Evolutionary conservation across 2,329 filamentous ascomycete species (phyloP).

Genomic region (Ophiostoma triangulosporum): DNA sequence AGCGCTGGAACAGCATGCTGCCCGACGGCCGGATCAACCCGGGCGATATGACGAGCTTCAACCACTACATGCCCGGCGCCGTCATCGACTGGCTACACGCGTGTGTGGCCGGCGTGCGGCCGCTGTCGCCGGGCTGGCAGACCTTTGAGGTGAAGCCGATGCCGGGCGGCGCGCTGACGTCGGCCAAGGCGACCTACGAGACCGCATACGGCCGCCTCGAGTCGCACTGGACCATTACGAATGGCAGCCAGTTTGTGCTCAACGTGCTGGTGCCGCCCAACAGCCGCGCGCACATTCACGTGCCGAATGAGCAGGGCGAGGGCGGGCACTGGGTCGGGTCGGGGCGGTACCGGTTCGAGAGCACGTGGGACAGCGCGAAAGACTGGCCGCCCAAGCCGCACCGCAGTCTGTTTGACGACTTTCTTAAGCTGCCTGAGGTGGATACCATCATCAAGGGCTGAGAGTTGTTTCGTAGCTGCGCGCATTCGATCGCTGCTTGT

Average conservation of each 20-base stretch:
- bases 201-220: not conserved
- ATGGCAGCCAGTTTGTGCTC: conserved; percentile 7
- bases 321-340: conserved; percentile 9
- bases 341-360: conserved; percentile 7
- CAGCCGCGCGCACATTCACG: conserved; percentile 7
- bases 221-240: conserved; percentile 7
- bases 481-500: too few relatives aligned
- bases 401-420: not conserved
- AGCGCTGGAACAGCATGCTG: conserved; percentile 29
- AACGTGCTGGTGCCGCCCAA: conserved; percentile 12
- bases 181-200: not conserved
- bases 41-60: conserved; percentile 27
- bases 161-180: not conserved
- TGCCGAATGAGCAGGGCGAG: conserved; percentile 7
- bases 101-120: not conserved
- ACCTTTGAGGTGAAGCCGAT: not conserved
- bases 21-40: conserved; percentile 25
- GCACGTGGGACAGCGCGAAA: conserved; percentile 3
- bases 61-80: conserved; percentile 27
- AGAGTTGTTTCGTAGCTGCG: not conserved
- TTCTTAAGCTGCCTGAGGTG: not conserved
- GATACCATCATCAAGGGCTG: not conserved
- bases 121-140: conserved; percentile 1
- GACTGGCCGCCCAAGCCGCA: conserved; percentile 9
- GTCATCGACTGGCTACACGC: conserved; percentile 5